A percentile compares a stretch with the other conserved stretches of the same genome.
Conservation (phyloP, 371 early-diverging fungal genomes). For the Apophysomyces ossiformis region DNA sequence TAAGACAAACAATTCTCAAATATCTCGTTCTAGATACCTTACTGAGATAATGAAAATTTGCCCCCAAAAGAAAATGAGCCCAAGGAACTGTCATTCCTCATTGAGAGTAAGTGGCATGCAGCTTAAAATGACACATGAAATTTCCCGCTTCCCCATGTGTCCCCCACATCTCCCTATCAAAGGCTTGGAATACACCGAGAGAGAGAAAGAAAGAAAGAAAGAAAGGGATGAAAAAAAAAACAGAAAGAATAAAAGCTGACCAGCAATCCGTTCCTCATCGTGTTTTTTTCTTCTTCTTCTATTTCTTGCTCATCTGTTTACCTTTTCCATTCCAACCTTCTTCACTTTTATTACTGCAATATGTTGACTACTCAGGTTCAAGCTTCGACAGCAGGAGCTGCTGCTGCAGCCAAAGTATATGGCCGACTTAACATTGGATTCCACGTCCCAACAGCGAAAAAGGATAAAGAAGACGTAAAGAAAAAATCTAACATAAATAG, state of each 20-base stretch:
- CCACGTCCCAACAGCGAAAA: neutral
- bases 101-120: neutral
- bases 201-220: neutral
- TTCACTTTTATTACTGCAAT: neutral
- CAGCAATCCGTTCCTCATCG: neutral
- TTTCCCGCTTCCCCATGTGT: neutral
- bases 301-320: too few relatives aligned
- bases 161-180: slow-evolving; percentile 2
- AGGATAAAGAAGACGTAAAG: slow-evolving; percentile 6
- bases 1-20: slow-evolving; percentile 1
- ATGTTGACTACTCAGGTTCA: slow-evolving; percentile 8
- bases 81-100: too few relatives aligned
- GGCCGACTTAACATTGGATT: neutral
- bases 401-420: neutral
- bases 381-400: slow-evolving; percentile 4
- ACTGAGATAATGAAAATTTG: slow-evolving; percentile 7
- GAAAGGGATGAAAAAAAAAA: neutral
- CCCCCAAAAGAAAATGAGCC: neutral
- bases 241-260: neutral
- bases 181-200: neutral
- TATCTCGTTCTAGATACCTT: neutral
- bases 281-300: neutral
- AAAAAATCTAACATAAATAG: neutral
- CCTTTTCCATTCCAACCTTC: neutral
- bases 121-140: neutral